Conservation (phyloP, 2,329 filamentous ascomycete genomes). For the Plectosphaerella cucumerina region DNA sequence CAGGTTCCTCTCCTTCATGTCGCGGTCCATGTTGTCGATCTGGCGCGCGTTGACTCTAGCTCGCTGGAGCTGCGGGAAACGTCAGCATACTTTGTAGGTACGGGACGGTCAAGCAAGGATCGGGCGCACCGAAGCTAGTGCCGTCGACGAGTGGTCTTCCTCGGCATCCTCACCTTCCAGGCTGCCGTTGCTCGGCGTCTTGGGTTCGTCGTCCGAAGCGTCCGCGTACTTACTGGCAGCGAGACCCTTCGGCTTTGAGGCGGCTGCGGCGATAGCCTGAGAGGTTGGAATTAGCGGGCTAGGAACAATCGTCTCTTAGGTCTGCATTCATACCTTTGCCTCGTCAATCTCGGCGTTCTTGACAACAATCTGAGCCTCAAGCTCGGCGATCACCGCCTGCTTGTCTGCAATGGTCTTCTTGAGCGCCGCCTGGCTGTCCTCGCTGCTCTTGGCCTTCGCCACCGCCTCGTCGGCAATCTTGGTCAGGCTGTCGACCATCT, state of each 20-base stretch:
- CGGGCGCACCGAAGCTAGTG: conserved; percentile 63
- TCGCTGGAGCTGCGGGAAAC: conserved; percentile 15
- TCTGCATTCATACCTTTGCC: conserved; percentile 49
- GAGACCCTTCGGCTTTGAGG: conserved; percentile 44
- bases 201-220: conserved; percentile 27
- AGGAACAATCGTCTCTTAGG: too few species aligned
- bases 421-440: conserved; percentile 44
- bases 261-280: conserved; percentile 39
- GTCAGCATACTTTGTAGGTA: conserved; percentile 16
- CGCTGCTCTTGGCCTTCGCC: conserved; percentile 46
- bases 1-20: conserved; percentile 52
- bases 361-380: conserved; percentile 54
- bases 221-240: conserved; percentile 51
- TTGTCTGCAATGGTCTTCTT: conserved; percentile 41
- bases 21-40: conserved; percentile 49
- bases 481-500: conserved; percentile 60
- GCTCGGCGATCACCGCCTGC: conserved; percentile 42
- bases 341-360: conserved; percentile 62
- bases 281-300: too few species aligned
- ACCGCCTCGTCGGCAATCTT: conserved; percentile 56
- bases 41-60: conserved; percentile 39
- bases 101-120: conserved; percentile 40
- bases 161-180: conserved; percentile 52
- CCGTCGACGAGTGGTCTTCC: conserved; percentile 59
- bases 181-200: conserved; percentile 28